phyloP scores from a whole-genome alignment of 2,329 filamentous ascomycete species.

The Stagonosporopsis rhizophila region DNA sequence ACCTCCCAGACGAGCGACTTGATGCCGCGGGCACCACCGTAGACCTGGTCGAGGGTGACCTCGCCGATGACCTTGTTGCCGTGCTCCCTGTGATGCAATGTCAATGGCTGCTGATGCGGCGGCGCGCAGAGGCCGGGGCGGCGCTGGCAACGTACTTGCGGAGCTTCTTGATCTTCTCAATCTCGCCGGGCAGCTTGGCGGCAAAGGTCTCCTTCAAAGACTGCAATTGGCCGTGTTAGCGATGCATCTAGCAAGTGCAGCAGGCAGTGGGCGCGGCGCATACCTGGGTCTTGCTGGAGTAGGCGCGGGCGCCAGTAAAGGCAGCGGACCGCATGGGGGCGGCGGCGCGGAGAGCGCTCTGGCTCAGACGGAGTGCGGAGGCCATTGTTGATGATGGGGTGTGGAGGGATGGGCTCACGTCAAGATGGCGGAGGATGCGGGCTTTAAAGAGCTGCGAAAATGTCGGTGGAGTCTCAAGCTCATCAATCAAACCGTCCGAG shows the following conservation, averaged over 20 bases:
- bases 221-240: slow-evolving; percentile 59
- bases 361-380: slow-evolving; percentile 80
- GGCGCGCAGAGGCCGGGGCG: not conserved
- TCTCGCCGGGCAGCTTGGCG: slow-evolving; percentile 92
- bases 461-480: slow-evolving; percentile 30
- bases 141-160: slow-evolving; percentile 71
- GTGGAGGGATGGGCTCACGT: slow-evolving; percentile 28
- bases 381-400: slow-evolving; percentile 69
- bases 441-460: slow-evolving; percentile 37
- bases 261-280: slow-evolving; percentile 29
- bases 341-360: slow-evolving; percentile 79
- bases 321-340: slow-evolving; percentile 70
- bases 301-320: slow-evolving; percentile 86
- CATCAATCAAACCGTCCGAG: slow-evolving; percentile 11
- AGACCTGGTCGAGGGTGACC: slow-evolving; percentile 99
- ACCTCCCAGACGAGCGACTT: slow-evolving; percentile 97
- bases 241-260: slow-evolving; percentile 19
- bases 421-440: slow-evolving; percentile 46
- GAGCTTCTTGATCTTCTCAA: slow-evolving; percentile 99
- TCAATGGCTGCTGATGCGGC: slow-evolving; percentile 28
- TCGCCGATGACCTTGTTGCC: slow-evolving; percentile 95
- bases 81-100: slow-evolving; percentile 71
- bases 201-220: slow-evolving; percentile 98
- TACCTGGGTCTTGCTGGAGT: slow-evolving; percentile 93
- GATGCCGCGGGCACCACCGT: slow-evolving; percentile 98